Evolutionary conservation across 805 yeast genomes (phyloP).

Genomic region (Lachancea thermotolerans): DNA sequence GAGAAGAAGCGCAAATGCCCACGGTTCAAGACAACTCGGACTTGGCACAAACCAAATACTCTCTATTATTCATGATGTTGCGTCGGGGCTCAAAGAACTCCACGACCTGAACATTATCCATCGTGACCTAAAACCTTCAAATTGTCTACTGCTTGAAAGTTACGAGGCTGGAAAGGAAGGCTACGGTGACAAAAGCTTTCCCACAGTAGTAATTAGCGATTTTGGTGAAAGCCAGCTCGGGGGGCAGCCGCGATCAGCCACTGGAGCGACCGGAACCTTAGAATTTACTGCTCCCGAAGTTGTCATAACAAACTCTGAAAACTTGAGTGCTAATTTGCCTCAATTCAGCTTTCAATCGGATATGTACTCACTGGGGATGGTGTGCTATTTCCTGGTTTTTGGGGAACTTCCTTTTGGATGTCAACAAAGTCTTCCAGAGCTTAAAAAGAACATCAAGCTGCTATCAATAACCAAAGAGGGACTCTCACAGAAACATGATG

Average conservation of each 20-base stretch:
- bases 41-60: conserved; percentile 57
- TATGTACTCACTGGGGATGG: conserved; percentile 77
- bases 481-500: conserved; percentile 16
- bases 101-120: conserved; percentile 77
- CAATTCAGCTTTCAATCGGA: conserved; percentile 71
- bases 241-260: conserved; percentile 55
- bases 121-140: conserved; percentile 84
- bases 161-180: conserved; percentile 19
- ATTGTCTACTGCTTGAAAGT: conserved; percentile 50
- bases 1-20: conserved; percentile 16
- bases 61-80: conserved; percentile 59
- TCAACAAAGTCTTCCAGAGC: conserved; percentile 17
- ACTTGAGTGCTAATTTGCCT: conserved; percentile 32
- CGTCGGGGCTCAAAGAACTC: conserved; percentile 62
- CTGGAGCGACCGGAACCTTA: conserved; percentile 83
- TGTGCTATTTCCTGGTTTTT: conserved; percentile 67
- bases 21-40: conserved; percentile 17
- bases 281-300: conserved; percentile 88
- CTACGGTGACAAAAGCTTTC: conserved; percentile 34
- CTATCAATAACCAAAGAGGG: conserved; percentile 23
- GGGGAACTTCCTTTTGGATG: conserved; percentile 57
- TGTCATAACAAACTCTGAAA: conserved; percentile 31
- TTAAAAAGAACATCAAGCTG: conserved; percentile 32
- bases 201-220: conserved; percentile 75
- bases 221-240: conserved; percentile 83